phyloP scores from a whole-genome alignment of 1,284 basidiomycete genomes.

The Apiotrichum sp. region DNA sequence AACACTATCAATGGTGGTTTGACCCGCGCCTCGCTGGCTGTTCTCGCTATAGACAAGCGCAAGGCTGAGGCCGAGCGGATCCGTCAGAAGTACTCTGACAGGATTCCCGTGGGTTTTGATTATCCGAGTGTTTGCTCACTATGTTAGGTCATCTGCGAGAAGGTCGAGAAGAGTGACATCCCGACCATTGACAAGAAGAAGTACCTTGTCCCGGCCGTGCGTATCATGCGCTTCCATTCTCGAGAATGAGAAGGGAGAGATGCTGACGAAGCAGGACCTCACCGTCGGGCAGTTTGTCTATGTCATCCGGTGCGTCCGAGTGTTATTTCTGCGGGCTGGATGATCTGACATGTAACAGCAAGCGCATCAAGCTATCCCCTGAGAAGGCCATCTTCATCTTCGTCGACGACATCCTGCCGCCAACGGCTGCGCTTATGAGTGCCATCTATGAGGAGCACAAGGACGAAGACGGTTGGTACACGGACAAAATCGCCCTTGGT shows the following conservation, averaged over 20 bases:
- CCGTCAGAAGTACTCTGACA: constrained; percentile 95
- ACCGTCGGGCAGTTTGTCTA: constrained; percentile 99
- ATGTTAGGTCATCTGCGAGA: constrained; percentile 94
- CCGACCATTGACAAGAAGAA: constrained; percentile 99
- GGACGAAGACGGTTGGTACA: constrained; percentile 36
- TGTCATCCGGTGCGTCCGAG: constrained; percentile 62
- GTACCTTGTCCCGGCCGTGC: constrained; percentile 92
- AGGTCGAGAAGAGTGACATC: constrained; percentile 97
- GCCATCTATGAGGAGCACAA: constrained; percentile 99
- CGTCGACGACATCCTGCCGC: constrained; percentile 95
- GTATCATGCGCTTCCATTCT: constrained; percentile 14
- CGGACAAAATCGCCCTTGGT: not conserved
- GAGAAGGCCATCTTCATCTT: constrained; percentile 99
- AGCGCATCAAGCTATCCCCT: constrained; percentile 98
- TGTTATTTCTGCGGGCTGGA: not conserved
- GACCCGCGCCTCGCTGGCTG: too few relatives aligned
- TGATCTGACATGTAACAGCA: constrained; percentile 50
- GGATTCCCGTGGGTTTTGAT: constrained; percentile 74
- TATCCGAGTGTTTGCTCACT: not conserved
- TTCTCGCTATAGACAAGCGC: constrained; percentile 71
- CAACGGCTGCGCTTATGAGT: constrained; percentile 97
- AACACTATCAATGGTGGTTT: too few relatives aligned
- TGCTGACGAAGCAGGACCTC: constrained; percentile 61
- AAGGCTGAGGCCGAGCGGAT: constrained; percentile 93
- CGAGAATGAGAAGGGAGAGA: not conserved